phyloP scores from a whole-genome alignment of 2,329 filamentous ascomycete genomes.

The Neurospora crassa region DNA sequence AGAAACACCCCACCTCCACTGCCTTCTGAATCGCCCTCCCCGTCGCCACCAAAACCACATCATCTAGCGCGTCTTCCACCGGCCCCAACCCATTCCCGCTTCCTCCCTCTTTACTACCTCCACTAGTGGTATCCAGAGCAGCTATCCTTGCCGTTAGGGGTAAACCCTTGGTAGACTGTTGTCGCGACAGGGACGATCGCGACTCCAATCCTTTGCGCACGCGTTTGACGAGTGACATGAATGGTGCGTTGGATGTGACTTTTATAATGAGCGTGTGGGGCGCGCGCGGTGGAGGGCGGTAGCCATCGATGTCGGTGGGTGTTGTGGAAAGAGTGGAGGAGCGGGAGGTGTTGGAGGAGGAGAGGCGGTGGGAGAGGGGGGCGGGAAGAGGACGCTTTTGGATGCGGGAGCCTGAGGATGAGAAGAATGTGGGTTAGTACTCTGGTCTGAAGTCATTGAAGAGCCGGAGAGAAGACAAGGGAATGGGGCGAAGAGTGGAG shows the following conservation, averaged over 20 bases:
- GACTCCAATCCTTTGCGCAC: conserved; percentile 53
- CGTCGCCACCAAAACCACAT: conserved; percentile 52
- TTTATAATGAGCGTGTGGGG: conserved; percentile 41
- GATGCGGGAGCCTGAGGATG: conserved; percentile 33
- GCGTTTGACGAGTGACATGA: conserved; percentile 58
- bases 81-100: not conserved
- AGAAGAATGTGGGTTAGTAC: not conserved
- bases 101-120: conserved; percentile 21
- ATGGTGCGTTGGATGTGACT: conserved; percentile 54
- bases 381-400: conserved; percentile 34
- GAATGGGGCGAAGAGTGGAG: not conserved
- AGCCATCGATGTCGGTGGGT: conserved; percentile 17
- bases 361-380: conserved; percentile 3
- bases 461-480: not conserved
- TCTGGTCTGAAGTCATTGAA: not conserved
- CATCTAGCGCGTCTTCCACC: conserved; percentile 29
- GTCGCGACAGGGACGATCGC: conserved; percentile 28
- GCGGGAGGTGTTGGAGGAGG: conserved; percentile 19
- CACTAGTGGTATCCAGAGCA: conserved; percentile 10
- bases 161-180: conserved; percentile 35
- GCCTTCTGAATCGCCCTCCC: conserved; percentile 58
- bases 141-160: conserved; percentile 36
- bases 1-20: conserved; percentile 53
- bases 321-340: conserved; percentile 9
- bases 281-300: conserved; percentile 12